Base-by-base conservation (phyloP, 2,329 filamentous ascomycete genomes). In the Penicillium sp. region DNA sequence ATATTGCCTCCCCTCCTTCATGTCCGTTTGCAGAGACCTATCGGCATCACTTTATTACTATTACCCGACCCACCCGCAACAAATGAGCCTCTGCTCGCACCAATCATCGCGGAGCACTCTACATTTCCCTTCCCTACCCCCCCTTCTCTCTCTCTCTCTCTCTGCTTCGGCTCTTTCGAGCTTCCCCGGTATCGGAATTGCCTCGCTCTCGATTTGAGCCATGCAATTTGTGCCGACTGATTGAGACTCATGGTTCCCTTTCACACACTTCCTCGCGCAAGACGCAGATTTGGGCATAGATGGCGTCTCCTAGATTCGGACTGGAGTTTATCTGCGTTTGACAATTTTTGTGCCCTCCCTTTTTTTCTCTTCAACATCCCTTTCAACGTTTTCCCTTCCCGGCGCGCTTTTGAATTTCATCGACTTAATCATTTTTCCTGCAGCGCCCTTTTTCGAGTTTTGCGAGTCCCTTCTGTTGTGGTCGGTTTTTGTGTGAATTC, bases 281-380 rank as follows among this genome's bases (percentile, higher is more conserved):
- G 45, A 50, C 53, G 48, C 48, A 43, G 52, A 43, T 24, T 48
- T 53, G 52, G 56, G 56, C 50, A 60, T 60, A 60, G 54, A 59
- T 50, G 56, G 57, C 56, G 56, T 57, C 53, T 51, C 26, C 51
- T 44, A 53, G 48, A 59, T 49, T 53, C 45, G 57, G 54, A 52
- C 43, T 25, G 55, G 57, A 53, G 57, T 59, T 58, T 49, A 36
- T 47, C 39, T 49, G 43, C 13, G 28, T 35, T 18, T 18, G 13
- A 43, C 7, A 34, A 5, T 12, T 25, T 43, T 32, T 33, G 5
- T 25, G 32, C 40, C 32, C 48, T 39, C 35, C 47, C 13, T 37
- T 37, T 41, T 41, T 37, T 39, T 43, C 28, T 46, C 32, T 40
- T 38, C 43, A 28, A 9, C 26, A 26, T 39, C 34, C 24, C 46